Base-by-base conservation (phyloP, 106 monocot genomes). In the Dactylorhiza incarnata region DNA sequence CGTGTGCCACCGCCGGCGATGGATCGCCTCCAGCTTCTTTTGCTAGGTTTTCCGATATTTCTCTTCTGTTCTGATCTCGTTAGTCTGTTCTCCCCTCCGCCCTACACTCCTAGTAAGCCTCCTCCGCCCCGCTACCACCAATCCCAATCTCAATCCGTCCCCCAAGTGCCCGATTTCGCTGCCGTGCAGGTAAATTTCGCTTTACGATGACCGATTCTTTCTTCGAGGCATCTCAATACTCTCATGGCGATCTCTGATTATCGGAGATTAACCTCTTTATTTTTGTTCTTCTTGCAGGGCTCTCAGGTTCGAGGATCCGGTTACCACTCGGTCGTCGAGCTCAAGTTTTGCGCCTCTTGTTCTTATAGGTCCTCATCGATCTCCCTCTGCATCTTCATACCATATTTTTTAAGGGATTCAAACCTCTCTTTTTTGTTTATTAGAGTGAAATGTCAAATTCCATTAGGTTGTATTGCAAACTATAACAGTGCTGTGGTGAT, bases 51-150 rank as follows among this genome's bases (percentile, higher is more conserved):
- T 22, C 95, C 95, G 11, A 68, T 93, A 74, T 89, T 93, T 74
- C 95, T 96, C 77, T 82, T 96, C 87, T 87, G 78, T 85, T 96
- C 95, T 80, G 95, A 96, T 79, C 73, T 96, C 72, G 66, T 93
- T 82, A 84, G 76, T 44, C 90, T 96, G 73, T 96, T 96, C 85
- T 52, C 89, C 76, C 68, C 86, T 65, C 77, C 90, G 24, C 87
- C 86, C 4, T 77, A 85, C 0, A 53, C 74, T 9, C 48, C 81
- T 11, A 65, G 26, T 65, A 59, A 69, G 9, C 17, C 70, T 15
- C 76, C 73, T 6, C 78, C 76, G 16, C 77, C 29, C 10, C 73
- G 55, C 49, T 82, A 75, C 47, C 73, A 73, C 77, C 84, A 85
- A 45, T 46, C 15, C 55, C 47, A 75, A 44, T 20, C 63, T 22